A percentile compares a stretch with the other conserved stretches of the same genome.
Conservation (phyloP, 2,329 filamentous ascomycete genomes). For the Paradendryphiella salina region DNA sequence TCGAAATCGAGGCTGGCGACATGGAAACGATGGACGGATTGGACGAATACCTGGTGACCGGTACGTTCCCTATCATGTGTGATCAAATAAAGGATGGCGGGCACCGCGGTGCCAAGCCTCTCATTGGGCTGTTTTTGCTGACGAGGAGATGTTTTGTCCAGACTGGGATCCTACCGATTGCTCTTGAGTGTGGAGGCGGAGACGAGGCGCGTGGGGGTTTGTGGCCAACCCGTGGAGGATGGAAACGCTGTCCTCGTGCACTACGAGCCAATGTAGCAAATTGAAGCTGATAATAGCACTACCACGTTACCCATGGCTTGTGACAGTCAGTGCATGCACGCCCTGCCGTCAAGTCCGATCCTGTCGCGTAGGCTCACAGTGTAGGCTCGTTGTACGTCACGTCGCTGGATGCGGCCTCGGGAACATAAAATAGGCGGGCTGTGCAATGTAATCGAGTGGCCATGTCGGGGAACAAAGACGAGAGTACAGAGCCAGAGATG, state of each 20-base stretch:
- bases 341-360: background rate
- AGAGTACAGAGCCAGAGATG: too few relatives aligned
- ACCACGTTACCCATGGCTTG: background rate
- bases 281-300: background rate
- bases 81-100: too few relatives aligned
- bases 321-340: background rate
- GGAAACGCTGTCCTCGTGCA: background rate
- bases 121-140: conserved; percentile 16
- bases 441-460: too few relatives aligned
- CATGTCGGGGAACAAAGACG: too few relatives aligned
- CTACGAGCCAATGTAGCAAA: background rate
- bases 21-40: conserved; percentile 65
- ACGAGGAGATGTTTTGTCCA: conserved; percentile 23
- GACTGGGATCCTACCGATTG: conserved; percentile 55
- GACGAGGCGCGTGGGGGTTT: conserved; percentile 24
- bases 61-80: conserved; percentile 19
- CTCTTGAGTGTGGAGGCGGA: conserved; percentile 27
- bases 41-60: conserved; percentile 72
- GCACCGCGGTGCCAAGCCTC: background rate
- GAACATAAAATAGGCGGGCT: too few relatives aligned
- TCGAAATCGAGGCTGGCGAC: conserved; percentile 66
- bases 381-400: too few relatives aligned
- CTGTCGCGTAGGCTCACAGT: background rate
- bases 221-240: conserved; percentile 14
- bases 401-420: too few relatives aligned